These are phyloP conservation scores for Cladophialophora chaetospira DNA, from an alignment of 2,329 filamentous ascomycete species.

Conservation along the genomic window DNA sequence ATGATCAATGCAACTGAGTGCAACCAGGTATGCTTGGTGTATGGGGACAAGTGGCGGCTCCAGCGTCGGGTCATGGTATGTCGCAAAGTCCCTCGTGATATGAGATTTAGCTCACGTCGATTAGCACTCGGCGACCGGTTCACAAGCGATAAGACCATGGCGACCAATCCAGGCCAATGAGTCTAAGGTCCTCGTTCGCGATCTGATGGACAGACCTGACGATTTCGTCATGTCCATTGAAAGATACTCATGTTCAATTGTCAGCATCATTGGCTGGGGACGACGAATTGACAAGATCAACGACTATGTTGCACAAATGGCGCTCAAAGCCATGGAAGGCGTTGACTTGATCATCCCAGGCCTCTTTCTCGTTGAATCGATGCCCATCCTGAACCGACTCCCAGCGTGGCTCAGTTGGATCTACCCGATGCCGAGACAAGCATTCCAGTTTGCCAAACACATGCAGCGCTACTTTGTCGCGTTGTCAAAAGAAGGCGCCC, in stretches of 20 bases:
- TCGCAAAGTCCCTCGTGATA: neutral
- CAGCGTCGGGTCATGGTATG: constrained; percentile 52
- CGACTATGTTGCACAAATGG: constrained; percentile 51
- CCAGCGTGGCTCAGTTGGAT: constrained; percentile 42
- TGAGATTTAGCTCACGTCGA: neutral
- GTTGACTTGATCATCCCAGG: constrained; percentile 28
- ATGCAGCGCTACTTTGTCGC: constrained; percentile 56
- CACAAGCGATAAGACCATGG: constrained; percentile 59
- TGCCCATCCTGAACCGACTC: constrained; percentile 47
- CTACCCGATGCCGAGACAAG: constrained; percentile 12
- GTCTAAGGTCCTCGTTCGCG: constrained; percentile 55
- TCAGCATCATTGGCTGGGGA: constrained; percentile 45
- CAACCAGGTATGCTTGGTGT: constrained; percentile 49
- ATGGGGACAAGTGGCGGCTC: constrained; percentile 41
- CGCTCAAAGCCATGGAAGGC: constrained; percentile 26
- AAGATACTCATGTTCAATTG: constrained; percentile 45
- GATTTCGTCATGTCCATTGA: constrained; percentile 45
- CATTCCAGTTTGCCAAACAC: constrained; percentile 44
- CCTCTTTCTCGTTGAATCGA: constrained; percentile 24
- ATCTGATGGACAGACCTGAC: constrained; percentile 39
- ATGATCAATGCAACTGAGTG: constrained; percentile 40
- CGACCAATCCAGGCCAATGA: constrained; percentile 60
- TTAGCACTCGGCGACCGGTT: constrained; percentile 52
- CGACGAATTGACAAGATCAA: constrained; percentile 45
- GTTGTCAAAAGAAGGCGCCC: constrained; percentile 53